phyloP scores from a whole-genome alignment of 164 flowering plant species.

The Vitis vinifera region ASM3070453v1 NC_081810.1:3841001-3841500 shows the following conservation, averaged over 20 bases:
- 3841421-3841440: background rate
- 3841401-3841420: background rate
- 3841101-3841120: background rate
- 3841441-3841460: too few relatives aligned
- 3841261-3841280: conserved; percentile 22
- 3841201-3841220: too few relatives aligned
- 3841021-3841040: conserved; percentile 68
- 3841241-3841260: background rate
- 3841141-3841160: too few relatives aligned
- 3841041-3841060: conserved; percentile 56
- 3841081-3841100: background rate
- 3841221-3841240: too few relatives aligned
- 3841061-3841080: conserved; percentile 70
- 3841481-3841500: too few relatives aligned
- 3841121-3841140: background rate
- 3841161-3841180: too few relatives aligned
- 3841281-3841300: conserved; percentile 76
- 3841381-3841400: too few relatives aligned
- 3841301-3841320: conserved; percentile 72
- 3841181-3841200: too few relatives aligned
- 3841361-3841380: too few relatives aligned
- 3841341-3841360: background rate
- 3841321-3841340: conserved; percentile 21
- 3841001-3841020: conserved; percentile 10
- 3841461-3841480: too few relatives aligned